Evolutionary conservation across 345 rosid genomes (phyloP), one percentile per base, ranked within the genome.

Genomic region (Heritiera fomes): DNA sequence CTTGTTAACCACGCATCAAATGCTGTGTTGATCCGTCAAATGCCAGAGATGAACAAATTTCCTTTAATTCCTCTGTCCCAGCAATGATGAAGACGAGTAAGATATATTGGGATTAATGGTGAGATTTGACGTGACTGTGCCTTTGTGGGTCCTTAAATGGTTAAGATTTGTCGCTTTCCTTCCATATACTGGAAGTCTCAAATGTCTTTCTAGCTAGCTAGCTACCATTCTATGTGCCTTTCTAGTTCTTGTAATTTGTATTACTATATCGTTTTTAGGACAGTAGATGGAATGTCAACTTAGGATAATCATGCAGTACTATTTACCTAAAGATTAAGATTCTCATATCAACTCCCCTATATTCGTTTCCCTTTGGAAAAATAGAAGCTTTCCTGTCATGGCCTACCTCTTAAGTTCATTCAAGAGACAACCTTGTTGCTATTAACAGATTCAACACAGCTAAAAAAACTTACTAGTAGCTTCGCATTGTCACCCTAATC

Each of bases 81-180:
- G 63, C 75, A 38, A 79, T 79, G 80, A 66, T 55, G 5, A 72
- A 72, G 80, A 6, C 58, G 50, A 65, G 80, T 7, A 23, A 23
- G 28, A 23, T 23, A 23, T 46, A 70, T 77, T 1, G 28, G 28
- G 28, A 23, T 6, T 2, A 28, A 64, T n/a, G 80, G 75, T 43
- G 82, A 82, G 61, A 65, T 71, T 15, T 71, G 75, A 32, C 38
- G 38, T 34, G 38, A 34, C 3, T 23, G 28, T 23, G 28, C 28
- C 28, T 23, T 38, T 34, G 38, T 3, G 38, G 38, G 0, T 34
- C 38, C 38, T 34, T 34, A 3, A 45, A 82, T 56, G 43, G 23
- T 41, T 80, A 46, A 30, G 40, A 61, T 61, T 30, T 61, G 66
- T 30, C 11, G 66, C 66, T 61, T 61, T 61, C 7, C 3, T 30